These are phyloP conservation scores for Gymnopilus junonius DNA, from an alignment of 768 basidiomycete species.

Conservation along the genomic window DNA sequence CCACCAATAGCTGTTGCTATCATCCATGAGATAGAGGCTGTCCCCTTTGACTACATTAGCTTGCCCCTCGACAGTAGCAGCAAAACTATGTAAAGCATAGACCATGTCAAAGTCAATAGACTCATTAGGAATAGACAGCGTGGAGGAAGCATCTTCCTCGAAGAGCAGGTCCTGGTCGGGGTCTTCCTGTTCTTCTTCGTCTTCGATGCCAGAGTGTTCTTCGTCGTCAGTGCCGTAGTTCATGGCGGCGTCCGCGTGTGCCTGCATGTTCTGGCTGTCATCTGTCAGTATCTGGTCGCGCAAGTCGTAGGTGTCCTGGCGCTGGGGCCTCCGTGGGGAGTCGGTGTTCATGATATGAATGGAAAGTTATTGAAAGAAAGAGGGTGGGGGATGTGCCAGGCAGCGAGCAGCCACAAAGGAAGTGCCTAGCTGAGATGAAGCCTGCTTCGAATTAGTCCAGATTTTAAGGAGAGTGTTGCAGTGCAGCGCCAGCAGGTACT, in stretches of 20 bases:
- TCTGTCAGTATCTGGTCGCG: slow-evolving; percentile 64
- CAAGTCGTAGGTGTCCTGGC: slow-evolving; percentile 74
- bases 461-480: background rate
- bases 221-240: slow-evolving; percentile 60
- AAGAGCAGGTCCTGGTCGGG: slow-evolving; percentile 74
- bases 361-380: slow-evolving; percentile 7
- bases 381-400: slow-evolving; percentile 13
- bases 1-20: slow-evolving; percentile 99
- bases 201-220: slow-evolving; percentile 63
- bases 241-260: slow-evolving; percentile 49
- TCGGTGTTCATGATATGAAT: slow-evolving; percentile 30
- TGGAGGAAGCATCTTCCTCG: slow-evolving; percentile 83
- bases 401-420: background rate
- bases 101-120: slow-evolving; percentile 94
- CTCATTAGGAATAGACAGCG: slow-evolving; percentile 87
- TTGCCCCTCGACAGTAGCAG: slow-evolving; percentile 98
- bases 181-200: slow-evolving; percentile 63
- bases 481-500: background rate
- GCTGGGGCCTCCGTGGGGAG: slow-evolving; percentile 27
- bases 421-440: background rate
- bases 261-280: slow-evolving; percentile 43
- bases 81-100: slow-evolving; percentile 94
- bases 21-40: slow-evolving; percentile 95
- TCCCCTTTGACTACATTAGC: slow-evolving; percentile 99
- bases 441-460: background rate